Conservation (phyloP, 2,329 filamentous ascomycete genomes). For the Septoria linicola region DNA sequence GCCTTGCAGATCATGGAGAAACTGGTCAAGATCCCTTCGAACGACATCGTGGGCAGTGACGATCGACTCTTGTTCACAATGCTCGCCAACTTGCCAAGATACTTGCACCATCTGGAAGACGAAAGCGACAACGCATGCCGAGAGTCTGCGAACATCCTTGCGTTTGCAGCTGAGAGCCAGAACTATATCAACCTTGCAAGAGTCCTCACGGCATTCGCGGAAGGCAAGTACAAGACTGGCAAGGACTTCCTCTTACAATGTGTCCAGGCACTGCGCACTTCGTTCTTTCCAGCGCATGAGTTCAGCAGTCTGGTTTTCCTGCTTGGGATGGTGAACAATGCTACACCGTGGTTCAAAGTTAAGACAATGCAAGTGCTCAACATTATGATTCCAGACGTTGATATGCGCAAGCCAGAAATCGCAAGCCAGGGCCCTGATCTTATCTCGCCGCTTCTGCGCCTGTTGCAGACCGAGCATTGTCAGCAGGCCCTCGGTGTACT, state of each 20-base stretch:
- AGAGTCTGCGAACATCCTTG: constrained; percentile 67
- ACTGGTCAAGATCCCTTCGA: constrained; percentile 74
- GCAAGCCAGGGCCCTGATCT: constrained; percentile 89
- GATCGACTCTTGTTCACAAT: constrained; percentile 79
- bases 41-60: constrained; percentile 76
- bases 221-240: constrained; percentile 63
- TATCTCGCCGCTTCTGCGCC: constrained; percentile 83
- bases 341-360: constrained; percentile 81
- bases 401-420: constrained; percentile 89
- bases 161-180: constrained; percentile 70
- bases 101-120: constrained; percentile 75
- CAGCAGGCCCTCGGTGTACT: constrained; percentile 88
- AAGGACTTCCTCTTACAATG: constrained; percentile 76
- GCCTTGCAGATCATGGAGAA: constrained; percentile 76
- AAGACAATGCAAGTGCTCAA: constrained; percentile 90
- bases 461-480: constrained; percentile 90
- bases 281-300: constrained; percentile 79
- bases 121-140: constrained; percentile 56
- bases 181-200: constrained; percentile 65
- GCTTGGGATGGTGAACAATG: constrained; percentile 88
- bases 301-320: constrained; percentile 85
- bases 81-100: constrained; percentile 88
- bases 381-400: constrained; percentile 80
- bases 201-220: constrained; percentile 69
- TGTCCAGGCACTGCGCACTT: constrained; percentile 69